Percentiles rank a stretch among this genome's conserved stretches.
Conservation (phyloP, 768 basidiomycete genomes). For the Pleurotus ostreatus region DNA sequence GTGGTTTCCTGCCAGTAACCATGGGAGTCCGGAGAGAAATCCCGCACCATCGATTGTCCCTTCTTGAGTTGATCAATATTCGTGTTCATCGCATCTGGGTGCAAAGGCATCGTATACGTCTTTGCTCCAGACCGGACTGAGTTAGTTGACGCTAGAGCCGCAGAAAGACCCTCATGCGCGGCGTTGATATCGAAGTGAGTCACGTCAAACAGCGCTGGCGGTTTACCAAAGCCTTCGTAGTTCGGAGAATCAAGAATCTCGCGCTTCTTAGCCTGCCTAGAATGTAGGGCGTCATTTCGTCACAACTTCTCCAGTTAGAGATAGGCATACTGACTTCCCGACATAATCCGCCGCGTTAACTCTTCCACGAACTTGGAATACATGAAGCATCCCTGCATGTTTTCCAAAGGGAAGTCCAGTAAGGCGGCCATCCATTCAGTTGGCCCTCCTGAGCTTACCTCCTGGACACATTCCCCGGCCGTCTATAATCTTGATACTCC, state of each 20-base stretch:
- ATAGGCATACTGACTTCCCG: not conserved
- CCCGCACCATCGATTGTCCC: conserved; percentile 13
- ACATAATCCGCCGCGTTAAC: conserved; percentile 12
- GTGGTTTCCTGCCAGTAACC: conserved; percentile 23
- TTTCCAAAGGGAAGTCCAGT: conserved; percentile 14
- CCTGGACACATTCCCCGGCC: conserved; percentile 21
- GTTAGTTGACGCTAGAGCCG: conserved; percentile 19
- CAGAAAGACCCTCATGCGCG: conserved; percentile 18
- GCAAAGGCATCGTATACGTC: conserved; percentile 20
- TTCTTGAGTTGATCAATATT: conserved; percentile 13
- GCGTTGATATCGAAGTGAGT: conserved; percentile 19
- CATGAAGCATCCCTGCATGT: conserved; percentile 19
- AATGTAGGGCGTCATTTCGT: not conserved
- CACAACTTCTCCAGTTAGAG: too few relatives aligned
- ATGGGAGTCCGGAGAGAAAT: conserved; percentile 6
- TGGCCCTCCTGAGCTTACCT: conserved; percentile 9
- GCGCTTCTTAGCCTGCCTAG: conserved; percentile 20
- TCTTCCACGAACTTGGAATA: conserved; percentile 19
- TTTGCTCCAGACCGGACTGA: conserved; percentile 24
- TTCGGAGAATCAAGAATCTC: conserved; percentile 24
- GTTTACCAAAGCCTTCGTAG: conserved; percentile 23
- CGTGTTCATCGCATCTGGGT: conserved; percentile 6
- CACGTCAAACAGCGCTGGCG: conserved; percentile 18
- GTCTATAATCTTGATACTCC: conserved; percentile 19
- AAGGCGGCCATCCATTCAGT: not conserved